phyloP scores from a whole-genome alignment of 495 filamentous ascomycete species.

The Rusavskia elegans region DNA sequence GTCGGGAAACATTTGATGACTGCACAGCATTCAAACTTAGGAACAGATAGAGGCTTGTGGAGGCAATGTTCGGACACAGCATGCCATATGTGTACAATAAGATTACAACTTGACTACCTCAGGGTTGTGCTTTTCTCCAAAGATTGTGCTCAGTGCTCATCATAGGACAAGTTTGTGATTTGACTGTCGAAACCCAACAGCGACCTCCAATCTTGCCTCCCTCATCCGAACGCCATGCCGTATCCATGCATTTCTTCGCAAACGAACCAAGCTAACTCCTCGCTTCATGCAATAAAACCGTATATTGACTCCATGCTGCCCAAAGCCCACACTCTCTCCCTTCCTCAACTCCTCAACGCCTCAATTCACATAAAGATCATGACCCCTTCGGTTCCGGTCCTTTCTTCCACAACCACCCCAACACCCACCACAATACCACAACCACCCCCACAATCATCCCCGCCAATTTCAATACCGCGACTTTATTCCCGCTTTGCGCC shows the following conservation, averaged over 20 bases:
- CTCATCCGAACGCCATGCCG: no score
- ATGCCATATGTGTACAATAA: background rate
- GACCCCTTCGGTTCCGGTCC: background rate
- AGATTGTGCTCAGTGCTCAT: no score
- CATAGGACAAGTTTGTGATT: no score
- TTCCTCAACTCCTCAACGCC: constrained; percentile 6
- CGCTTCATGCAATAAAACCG: no score
- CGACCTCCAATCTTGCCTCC: no score
- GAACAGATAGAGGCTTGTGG: background rate
- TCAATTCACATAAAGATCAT: background rate
- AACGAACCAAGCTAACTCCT: no score
- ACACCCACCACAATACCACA: constrained; percentile 56
- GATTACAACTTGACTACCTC: background rate
- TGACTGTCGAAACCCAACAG: no score
- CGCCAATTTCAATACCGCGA: constrained; percentile 76
- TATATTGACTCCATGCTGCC: no score
- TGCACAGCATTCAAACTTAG: background rate
- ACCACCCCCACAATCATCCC: constrained; percentile 66
- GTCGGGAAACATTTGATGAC: background rate
- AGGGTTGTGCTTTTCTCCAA: no score
- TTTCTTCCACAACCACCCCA: constrained; percentile 35
- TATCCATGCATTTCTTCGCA: no score
- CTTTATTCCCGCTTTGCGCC: constrained; percentile 79
- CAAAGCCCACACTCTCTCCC: no score
- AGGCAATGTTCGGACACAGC: background rate